Conservation (phyloP, 2,329 filamentous ascomycete species). For the Penicillium sp. region DNA sequence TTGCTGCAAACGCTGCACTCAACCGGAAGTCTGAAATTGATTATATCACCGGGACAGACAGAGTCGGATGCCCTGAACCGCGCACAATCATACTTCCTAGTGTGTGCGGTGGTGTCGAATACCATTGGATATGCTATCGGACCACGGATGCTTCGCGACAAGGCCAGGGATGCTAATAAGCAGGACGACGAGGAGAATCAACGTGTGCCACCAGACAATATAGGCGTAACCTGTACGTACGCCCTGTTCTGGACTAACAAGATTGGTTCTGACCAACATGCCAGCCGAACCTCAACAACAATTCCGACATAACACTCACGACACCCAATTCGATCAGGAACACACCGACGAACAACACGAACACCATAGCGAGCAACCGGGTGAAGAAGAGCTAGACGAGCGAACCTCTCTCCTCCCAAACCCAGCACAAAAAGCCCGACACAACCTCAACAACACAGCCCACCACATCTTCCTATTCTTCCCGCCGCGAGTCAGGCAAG, state of each 20-base stretch:
- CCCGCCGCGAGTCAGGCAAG: slow-evolving; percentile 30
- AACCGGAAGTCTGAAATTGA: slow-evolving; percentile 54
- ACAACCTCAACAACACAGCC: slow-evolving; percentile 22
- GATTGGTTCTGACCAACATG: not conserved
- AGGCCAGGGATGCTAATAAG: slow-evolving; percentile 25
- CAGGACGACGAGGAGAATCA: slow-evolving; percentile 18
- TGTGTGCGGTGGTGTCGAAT: slow-evolving; percentile 62
- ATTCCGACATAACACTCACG: not conserved
- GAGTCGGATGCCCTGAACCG: slow-evolving; percentile 50
- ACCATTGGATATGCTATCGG: slow-evolving; percentile 63
- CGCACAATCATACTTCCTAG: slow-evolving; percentile 63
- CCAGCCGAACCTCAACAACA: slow-evolving; percentile 1
- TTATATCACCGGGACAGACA: slow-evolving; percentile 44
- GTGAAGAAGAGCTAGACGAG: slow-evolving; percentile 37
- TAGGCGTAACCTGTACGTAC: not conserved
- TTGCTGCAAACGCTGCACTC: slow-evolving; percentile 50
- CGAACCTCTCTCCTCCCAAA: slow-evolving; percentile 51
- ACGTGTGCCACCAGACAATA: slow-evolving; percentile 17
- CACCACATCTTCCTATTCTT: slow-evolving; percentile 28
- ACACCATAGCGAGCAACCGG: slow-evolving; percentile 16
- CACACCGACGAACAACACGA: not conserved
- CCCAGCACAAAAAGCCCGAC: slow-evolving; percentile 17
- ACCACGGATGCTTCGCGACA: slow-evolving; percentile 52
- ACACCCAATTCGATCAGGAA: not conserved
- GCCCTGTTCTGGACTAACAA: no score